Conservation (phyloP, 164 flowering plant genomes). For the Platanus orientalis region DNA sequence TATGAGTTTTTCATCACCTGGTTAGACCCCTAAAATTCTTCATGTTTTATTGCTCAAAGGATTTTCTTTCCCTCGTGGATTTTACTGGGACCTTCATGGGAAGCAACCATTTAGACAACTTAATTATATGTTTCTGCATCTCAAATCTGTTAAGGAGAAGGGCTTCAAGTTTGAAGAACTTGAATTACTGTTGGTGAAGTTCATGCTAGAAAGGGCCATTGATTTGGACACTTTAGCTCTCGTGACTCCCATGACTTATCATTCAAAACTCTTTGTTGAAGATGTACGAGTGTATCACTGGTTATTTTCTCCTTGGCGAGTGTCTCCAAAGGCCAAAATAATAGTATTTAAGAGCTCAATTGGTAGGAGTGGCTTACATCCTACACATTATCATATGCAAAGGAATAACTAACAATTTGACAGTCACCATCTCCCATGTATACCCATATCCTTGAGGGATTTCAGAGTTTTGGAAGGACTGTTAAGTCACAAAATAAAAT, state of each 20-base stretch:
- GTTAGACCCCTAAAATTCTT: no score
- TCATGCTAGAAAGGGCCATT: background rate
- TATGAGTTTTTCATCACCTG: background rate
- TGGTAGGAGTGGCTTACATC: background rate
- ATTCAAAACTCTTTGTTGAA: background rate
- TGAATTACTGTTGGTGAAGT: conserved; percentile 5
- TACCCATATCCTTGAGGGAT: background rate
- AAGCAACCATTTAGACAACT: background rate
- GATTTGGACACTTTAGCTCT: conserved; percentile 3
- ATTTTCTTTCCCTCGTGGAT: background rate
- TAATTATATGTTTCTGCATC: background rate
- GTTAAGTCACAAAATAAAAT: no score
- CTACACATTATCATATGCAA: background rate
- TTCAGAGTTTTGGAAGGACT: background rate
- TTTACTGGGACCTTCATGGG: background rate
- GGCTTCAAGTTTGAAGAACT: background rate
- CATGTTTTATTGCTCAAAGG: background rate
- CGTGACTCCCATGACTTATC: background rate
- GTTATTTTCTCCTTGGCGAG: background rate
- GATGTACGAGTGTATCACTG: background rate
- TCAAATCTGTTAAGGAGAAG: conserved; percentile 4
- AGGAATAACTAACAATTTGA: background rate
- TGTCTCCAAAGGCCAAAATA: conserved; percentile 3
- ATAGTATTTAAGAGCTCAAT: background rate
- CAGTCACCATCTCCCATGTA: background rate